Percentiles rank a stretch among this genome's conserved stretches.
Conservation (phyloP, 2,329 filamentous ascomycete genomes). For the Amauroascus verrucosus region DNA sequence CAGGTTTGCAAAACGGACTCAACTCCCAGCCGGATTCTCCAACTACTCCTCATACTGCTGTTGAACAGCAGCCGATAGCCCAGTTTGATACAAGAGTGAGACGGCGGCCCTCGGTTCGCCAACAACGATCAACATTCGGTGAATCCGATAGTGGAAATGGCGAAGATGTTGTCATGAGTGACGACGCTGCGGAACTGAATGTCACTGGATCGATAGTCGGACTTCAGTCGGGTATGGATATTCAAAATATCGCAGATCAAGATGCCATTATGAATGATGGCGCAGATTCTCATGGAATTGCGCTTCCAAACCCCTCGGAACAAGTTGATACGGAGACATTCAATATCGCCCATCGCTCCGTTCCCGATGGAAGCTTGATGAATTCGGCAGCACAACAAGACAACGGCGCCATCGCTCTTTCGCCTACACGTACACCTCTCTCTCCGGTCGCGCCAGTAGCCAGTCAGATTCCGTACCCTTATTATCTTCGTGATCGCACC, state of each 20-base stretch:
- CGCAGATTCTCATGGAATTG: slow-evolving; percentile 61
- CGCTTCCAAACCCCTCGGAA: slow-evolving; percentile 69
- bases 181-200: slow-evolving; percentile 44
- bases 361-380: slow-evolving; percentile 73
- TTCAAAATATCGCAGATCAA: slow-evolving; percentile 76
- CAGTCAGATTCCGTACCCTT: slow-evolving; percentile 60
- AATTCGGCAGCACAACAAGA: slow-evolving; percentile 59
- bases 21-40: slow-evolving; percentile 87
- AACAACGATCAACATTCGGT: slow-evolving; percentile 75
- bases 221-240: slow-evolving; percentile 70
- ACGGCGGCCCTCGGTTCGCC: slow-evolving; percentile 73
- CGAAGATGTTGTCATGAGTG: slow-evolving; percentile 68
- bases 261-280: slow-evolving; percentile 65
- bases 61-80: slow-evolving; percentile 47
- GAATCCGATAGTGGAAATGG: slow-evolving; percentile 78
- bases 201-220: slow-evolving; percentile 62
- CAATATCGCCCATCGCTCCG: slow-evolving; percentile 79
- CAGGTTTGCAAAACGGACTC: slow-evolving; percentile 56
- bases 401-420: slow-evolving; percentile 60
- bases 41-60: slow-evolving; percentile 66
- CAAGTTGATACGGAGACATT: slow-evolving; percentile 83
- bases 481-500: slow-evolving; percentile 68
- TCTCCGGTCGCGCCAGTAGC: slow-evolving; percentile 57
- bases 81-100: slow-evolving; percentile 49
- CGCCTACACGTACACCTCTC: slow-evolving; percentile 52